Base-by-base conservation (phyloP, 2,329 filamentous ascomycete species). In the Colletotrichum cordylinicola region DNA sequence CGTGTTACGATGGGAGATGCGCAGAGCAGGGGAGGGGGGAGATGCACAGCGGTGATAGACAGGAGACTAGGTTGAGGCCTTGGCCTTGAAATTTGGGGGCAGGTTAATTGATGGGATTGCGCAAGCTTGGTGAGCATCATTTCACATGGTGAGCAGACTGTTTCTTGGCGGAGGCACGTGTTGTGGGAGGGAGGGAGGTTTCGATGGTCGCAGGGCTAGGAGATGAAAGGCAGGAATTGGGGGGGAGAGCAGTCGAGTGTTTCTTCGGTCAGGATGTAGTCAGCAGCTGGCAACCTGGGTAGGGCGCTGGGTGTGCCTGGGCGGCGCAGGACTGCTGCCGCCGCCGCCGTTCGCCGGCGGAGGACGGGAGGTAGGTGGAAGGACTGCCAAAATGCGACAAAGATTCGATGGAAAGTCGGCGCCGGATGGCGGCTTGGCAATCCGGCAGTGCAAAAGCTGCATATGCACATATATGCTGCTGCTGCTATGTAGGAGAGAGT, bases 381-480 rank as follows among this genome's bases (percentile, higher is more conserved):
- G 24, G 24, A 27, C 24, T 27, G 24, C 24, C 24, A 48, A 12
- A 61, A 48, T 43, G 55, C 18, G 64, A 69, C 55, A 24, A 60
- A 70, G 67, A 35, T 27, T 33, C 55, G 68, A 73, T 67, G 73
- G 73, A 62, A 52, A 64, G 48, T 67, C 64, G 73, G 73, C 72
- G 43, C 73, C 39, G 39, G 39, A 67, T 75, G 73, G 70, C 69
- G 64, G 21, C 73, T 75, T 75, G 70, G 73, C 70, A 68, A 60
- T 73, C 69, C 73, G 73, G 73, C 73, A 68, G 73, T 75, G 73
- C 69, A 73, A 65, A 52, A 48, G 39, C 39, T 48, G 39, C 39
- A 48, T 48, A 48, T 48, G 18, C 18, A 48, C 39, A 48, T 4
- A n/a, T 12, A 29, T 29, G 27, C 27, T n/a, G 18, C 18, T 43